phyloP scores from a whole-genome alignment of 2,329 filamentous ascomycete species.

The Epichloe uncinata region DNA sequence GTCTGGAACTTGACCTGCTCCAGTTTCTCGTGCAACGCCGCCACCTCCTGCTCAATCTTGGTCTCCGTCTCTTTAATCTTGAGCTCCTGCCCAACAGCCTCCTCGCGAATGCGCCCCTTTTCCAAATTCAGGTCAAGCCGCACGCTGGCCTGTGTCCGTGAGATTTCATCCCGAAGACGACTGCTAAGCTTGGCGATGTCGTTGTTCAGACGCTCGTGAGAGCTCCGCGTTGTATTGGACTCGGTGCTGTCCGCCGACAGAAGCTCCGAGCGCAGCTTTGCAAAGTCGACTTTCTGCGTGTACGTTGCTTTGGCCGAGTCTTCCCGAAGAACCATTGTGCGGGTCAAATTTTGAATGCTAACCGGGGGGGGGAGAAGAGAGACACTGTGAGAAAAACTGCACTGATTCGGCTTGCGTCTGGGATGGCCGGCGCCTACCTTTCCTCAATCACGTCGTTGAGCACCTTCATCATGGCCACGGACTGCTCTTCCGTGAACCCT shows the following conservation, averaged over 20 bases:
- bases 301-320: constrained; percentile 73
- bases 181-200: constrained; percentile 90
- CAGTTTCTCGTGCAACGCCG: constrained; percentile 75
- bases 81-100: constrained; percentile 91
- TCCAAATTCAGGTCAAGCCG: constrained; percentile 88
- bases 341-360: constrained; percentile 89
- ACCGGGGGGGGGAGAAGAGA: too few relatives aligned
- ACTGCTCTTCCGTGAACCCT: constrained; percentile 90
- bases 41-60: constrained; percentile 94
- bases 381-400: too few relatives aligned
- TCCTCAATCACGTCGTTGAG: constrained; percentile 95
- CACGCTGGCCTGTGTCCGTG: constrained; percentile 84
- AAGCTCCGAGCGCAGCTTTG: constrained; percentile 88
- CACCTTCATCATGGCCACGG: constrained; percentile 97
- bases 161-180: constrained; percentile 82
- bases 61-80: constrained; percentile 99
- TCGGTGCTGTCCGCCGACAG: constrained; percentile 87
- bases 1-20: constrained; percentile 98
- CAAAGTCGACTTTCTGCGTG: constrained; percentile 92
- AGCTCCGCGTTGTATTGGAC: constrained; percentile 71
- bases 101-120: constrained; percentile 90
- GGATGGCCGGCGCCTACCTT: constrained; percentile 36
- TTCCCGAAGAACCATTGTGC: constrained; percentile 95
- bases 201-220: constrained; percentile 86
- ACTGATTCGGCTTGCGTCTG: too few relatives aligned